Evolutionary conservation across 306 rosid genomes (phyloP).

Genomic region (Castanospermum australe): DNA sequence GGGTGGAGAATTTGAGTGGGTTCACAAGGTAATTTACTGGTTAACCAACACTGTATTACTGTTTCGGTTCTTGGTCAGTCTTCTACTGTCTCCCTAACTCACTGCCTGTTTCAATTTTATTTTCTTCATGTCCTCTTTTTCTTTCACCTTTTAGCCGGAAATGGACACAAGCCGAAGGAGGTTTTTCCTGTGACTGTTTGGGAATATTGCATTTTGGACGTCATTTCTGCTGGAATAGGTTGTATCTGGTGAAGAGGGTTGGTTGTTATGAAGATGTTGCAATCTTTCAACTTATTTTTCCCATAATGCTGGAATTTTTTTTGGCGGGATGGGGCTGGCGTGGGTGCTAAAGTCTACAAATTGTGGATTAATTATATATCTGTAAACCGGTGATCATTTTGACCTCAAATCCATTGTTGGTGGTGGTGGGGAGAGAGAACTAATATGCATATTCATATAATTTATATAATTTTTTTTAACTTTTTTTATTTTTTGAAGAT

Average conservation of each 20-base stretch:
- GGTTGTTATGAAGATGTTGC: neutral
- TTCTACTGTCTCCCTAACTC: neutral
- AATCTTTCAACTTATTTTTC: neutral
- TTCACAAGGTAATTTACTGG: conserved; percentile 73
- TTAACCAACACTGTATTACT: neutral
- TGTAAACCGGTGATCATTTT: conserved; percentile 30
- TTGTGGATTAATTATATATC: conserved; percentile 7
- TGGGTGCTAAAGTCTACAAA: neutral
- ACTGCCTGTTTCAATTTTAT: neutral
- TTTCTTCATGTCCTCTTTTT: neutral
- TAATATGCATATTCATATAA: neutral
- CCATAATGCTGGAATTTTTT: neutral
- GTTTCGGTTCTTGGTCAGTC: neutral
- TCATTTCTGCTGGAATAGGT: conserved; percentile 5
- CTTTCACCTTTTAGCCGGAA: conserved; percentile 60
- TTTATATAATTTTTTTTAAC: neutral
- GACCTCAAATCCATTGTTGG: conserved; percentile 7
- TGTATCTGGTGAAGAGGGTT: conserved; percentile 7
- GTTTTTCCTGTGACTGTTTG: conserved; percentile 67
- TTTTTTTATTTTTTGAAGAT: no score
- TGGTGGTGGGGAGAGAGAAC: neutral
- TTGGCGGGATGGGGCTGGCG: no score
- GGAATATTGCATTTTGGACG: conserved; percentile 25
- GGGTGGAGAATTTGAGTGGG: conserved; percentile 95
- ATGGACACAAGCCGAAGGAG: conserved; percentile 99